Evolutionary conservation across 805 yeast species (phyloP).

Genomic region (Cyberlindnera petersonii): DNA sequence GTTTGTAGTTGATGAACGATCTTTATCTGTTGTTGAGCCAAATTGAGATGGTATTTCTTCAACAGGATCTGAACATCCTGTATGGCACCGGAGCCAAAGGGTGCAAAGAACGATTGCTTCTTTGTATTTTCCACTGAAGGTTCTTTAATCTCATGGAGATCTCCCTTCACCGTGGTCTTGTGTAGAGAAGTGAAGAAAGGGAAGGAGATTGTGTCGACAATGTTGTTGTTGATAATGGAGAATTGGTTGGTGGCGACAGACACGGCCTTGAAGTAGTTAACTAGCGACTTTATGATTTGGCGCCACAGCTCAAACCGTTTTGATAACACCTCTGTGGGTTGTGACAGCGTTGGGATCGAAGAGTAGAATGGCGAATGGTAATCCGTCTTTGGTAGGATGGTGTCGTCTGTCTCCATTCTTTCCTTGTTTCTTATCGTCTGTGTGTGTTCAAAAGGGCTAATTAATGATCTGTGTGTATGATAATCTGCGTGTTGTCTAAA

Average conservation of each 20-base stretch:
- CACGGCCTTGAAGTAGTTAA: slow-evolving; percentile 70
- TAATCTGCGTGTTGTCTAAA: too few relatives aligned
- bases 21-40: slow-evolving; percentile 53
- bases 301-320: slow-evolving; percentile 85
- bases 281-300: slow-evolving; percentile 67
- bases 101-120: slow-evolving; percentile 56
- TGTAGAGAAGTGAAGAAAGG: slow-evolving; percentile 33
- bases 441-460: too few relatives aligned
- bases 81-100: slow-evolving; percentile 68
- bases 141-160: slow-evolving; percentile 32
- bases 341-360: slow-evolving; percentile 52
- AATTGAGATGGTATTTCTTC: slow-evolving; percentile 61
- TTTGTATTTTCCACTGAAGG: slow-evolving; percentile 24
- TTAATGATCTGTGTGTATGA: too few relatives aligned
- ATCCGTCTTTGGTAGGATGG: slow-evolving; percentile 22
- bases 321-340: slow-evolving; percentile 84
- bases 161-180: slow-evolving; percentile 7
- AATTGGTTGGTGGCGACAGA: slow-evolving; percentile 84
- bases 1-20: slow-evolving; percentile 53
- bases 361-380: slow-evolving; percentile 38
- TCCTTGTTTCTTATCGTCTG: too few relatives aligned
- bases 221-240: slow-evolving; percentile 70
- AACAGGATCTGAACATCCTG: slow-evolving; percentile 77
- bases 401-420: slow-evolving; percentile 8
- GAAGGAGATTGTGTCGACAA: slow-evolving; percentile 68